phyloP scores from a whole-genome alignment of 2,329 filamentous ascomycete genomes.

The Talaromyces amestolkiae region DNA sequence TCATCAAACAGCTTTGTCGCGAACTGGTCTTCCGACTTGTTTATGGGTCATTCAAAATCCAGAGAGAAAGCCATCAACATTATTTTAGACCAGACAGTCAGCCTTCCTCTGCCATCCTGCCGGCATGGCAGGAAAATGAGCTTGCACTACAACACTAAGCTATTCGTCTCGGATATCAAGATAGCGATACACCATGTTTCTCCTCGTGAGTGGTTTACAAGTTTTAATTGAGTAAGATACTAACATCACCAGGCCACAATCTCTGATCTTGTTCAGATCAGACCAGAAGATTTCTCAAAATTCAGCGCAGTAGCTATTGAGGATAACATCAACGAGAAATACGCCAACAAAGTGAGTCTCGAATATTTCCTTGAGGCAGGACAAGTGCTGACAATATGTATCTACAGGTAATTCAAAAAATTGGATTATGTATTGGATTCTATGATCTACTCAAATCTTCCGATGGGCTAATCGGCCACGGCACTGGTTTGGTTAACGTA shows the following conservation, averaged over 20 bases:
- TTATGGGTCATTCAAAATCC: neutral
- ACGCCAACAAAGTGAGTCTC: constrained; percentile 73
- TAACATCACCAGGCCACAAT: constrained; percentile 69
- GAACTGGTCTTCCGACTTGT: neutral
- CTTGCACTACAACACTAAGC: neutral
- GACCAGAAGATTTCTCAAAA: constrained; percentile 83
- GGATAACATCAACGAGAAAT: constrained; percentile 96
- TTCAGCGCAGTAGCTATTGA: constrained; percentile 78
- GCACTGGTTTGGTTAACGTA: constrained; percentile 87
- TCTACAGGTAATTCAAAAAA: constrained; percentile 76
- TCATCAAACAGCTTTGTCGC: neutral
- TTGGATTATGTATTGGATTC: constrained; percentile 89
- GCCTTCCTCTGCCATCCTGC: neutral
- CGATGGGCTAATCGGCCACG: constrained; percentile 90
- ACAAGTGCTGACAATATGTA: neutral
- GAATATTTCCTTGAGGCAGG: neutral
- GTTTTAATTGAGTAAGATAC: neutral
- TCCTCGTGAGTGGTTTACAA: constrained; percentile 44
- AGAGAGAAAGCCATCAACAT: neutral
- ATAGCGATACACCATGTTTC: constrained; percentile 44
- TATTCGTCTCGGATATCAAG: neutral
- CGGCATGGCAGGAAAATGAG: constrained; percentile 13
- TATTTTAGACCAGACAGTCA: neutral
- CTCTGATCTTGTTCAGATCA: constrained; percentile 89
- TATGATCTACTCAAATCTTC: constrained; percentile 88